Base-by-base conservation (phyloP, 2,329 filamentous ascomycete genomes). In the Teratosphaeria destructans region DNA sequence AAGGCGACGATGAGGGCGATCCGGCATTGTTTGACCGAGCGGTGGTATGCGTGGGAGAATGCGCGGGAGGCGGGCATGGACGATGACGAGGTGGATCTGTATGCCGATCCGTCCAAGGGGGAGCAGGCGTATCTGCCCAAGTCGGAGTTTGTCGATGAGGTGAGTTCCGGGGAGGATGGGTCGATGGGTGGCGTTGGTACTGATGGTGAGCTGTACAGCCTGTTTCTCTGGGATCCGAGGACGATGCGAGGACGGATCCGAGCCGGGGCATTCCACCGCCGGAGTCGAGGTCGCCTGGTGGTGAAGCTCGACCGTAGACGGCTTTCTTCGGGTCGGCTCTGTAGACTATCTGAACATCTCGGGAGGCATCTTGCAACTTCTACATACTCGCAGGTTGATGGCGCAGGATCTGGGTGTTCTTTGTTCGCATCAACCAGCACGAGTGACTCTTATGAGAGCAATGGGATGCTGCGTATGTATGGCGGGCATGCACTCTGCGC, bases 21-120 rank as follows among this genome's bases (percentile, higher is more conserved):
- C 74, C 90, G 90, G 77, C 88, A 94, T 66, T 83, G 86, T 56
- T 78, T 97, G 69, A 93, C 89, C 39, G 92, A 96, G 76, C 83
- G 93, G 68, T 94, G 85, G 77, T 93, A 96, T 76, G 83, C 89
- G 10, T 97, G 90, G 88, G 82, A 89, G 70, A 88, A 91, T 70
- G 90, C 90, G 26, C 77, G 83, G 56, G 76, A 81, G 61, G 76
- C 89, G 63, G 89, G 87, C 6, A 78, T 81, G 75, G 70, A 76
- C 8, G 89, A 93, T 70, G 79, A 81, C 5, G 86, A 89, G 72
- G 79, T 91, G 66, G 77, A 89, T 68, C 72, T 88, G 29, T 79
- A 77, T 34, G 76, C 69, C 16, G 64, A 70, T 56, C 14, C 66
- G 19, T 65, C 65, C 34, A 61, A 60, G 43, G 68, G 68, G 19